A percentile compares a stretch with the other conserved stretches of the same genome.
Evolutionary conservation across 495 filamentous ascomycete species (phyloP).

Genomic region (Umbilicaria muhlenbergii): DNA sequence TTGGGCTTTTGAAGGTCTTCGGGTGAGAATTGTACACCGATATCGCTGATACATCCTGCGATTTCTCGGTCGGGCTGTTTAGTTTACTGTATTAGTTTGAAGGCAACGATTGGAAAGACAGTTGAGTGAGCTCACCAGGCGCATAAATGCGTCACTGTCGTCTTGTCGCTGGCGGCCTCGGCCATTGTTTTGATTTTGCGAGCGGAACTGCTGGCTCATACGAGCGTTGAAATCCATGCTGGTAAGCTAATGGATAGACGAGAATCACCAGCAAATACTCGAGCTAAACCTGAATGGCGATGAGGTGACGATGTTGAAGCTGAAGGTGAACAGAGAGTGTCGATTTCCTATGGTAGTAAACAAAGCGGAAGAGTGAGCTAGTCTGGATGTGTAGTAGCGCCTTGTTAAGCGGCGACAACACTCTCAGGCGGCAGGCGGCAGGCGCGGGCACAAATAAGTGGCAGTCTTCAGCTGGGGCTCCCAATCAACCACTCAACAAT

Average conservation of each 20-base stretch:
- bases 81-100: background rate
- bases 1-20: slow-evolving; percentile 89
- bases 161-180: slow-evolving; percentile 42
- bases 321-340: too few relatives aligned
- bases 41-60: slow-evolving; percentile 90
- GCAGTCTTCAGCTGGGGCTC: too few relatives aligned
- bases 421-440: too few relatives aligned
- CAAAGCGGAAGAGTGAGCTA: too few relatives aligned
- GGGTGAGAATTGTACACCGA: slow-evolving; percentile 75
- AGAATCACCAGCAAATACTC: too few relatives aligned
- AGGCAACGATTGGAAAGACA: background rate
- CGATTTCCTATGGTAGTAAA: too few relatives aligned
- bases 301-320: too few relatives aligned
- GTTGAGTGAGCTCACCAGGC: slow-evolving; percentile 37
- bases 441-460: too few relatives aligned
- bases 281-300: too few relatives aligned
- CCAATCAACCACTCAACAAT: too few relatives aligned
- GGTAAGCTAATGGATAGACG: background rate
- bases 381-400: too few relatives aligned
- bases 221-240: slow-evolving; percentile 52
- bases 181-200: slow-evolving; percentile 20
- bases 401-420: too few relatives aligned
- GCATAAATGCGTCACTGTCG: slow-evolving; percentile 77
- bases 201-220: slow-evolving; percentile 54
- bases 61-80: slow-evolving; percentile 67